These are phyloP conservation scores for Loxodes magnus DNA, from an alignment of 73 alveolate genomes.

Conservation along the genomic window DNA sequence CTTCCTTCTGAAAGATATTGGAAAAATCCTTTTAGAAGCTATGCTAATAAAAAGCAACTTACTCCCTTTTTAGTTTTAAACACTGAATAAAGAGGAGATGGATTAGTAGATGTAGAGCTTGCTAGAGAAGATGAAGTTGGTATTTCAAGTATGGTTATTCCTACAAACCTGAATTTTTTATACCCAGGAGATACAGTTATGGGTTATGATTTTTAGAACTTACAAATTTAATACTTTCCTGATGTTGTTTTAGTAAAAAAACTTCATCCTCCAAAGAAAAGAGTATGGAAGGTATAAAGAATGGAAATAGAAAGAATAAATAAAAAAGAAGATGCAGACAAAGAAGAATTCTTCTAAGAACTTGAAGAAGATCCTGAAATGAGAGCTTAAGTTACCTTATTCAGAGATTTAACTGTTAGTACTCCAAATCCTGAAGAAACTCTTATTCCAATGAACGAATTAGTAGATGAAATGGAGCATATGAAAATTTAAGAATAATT, in stretches of 20 bases:
- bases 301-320: slow-evolving; percentile 30
- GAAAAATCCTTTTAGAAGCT: slow-evolving; percentile 64
- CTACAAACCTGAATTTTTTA: slow-evolving; percentile 39
- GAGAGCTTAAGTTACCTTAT: slow-evolving; percentile 59
- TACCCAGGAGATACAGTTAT: slow-evolving; percentile 43
- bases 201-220: slow-evolving; percentile 41
- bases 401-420: slow-evolving; percentile 34
- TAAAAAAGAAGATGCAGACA: slow-evolving; percentile 30
- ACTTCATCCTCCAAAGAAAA: slow-evolving; percentile 21
- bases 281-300: slow-evolving; percentile 14
- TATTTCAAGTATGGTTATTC: slow-evolving; percentile 14
- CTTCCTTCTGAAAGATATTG: slow-evolving; percentile 75
- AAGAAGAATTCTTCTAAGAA: slow-evolving; percentile 80
- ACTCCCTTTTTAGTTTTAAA: slow-evolving; percentile 36
- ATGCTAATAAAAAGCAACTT: slow-evolving; percentile 16
- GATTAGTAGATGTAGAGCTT: slow-evolving; percentile 35
- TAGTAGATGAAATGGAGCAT: no score
- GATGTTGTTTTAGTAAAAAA: slow-evolving; percentile 68
- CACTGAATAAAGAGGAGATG: slow-evolving; percentile 24
- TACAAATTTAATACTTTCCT: slow-evolving; percentile 37
- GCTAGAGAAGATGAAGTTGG: slow-evolving; percentile 28
- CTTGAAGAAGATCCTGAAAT: slow-evolving; percentile 80
- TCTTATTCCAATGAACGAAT: no score
- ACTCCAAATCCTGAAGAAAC: no score
- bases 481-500: no score